Evolutionary conservation across 768 basidiomycete species (phyloP).

Genomic region (Suillus plorans): DNA sequence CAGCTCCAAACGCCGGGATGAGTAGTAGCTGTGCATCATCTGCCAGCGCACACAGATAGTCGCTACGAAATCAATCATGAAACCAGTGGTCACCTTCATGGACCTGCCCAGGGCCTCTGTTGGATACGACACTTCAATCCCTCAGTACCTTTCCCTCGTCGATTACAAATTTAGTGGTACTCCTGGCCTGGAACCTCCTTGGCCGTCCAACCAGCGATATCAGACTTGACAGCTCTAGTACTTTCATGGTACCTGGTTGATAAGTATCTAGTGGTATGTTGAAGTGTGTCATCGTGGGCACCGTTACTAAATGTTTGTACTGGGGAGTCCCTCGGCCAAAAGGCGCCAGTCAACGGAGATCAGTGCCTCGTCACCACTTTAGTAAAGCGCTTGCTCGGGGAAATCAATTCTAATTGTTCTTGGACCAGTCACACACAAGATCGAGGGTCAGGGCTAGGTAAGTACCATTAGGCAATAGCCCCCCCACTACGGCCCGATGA

Average conservation of each 20-base stretch:
- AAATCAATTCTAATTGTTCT: neutral
- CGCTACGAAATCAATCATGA: neutral
- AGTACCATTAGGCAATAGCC: neutral
- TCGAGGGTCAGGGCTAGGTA: neutral
- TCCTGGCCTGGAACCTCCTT: neutral
- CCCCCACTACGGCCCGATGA: conserved; percentile 1
- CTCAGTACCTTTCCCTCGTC: neutral
- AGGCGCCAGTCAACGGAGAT: neutral
- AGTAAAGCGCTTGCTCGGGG: neutral
- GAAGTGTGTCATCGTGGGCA: neutral
- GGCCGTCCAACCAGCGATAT: neutral
- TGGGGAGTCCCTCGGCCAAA: neutral
- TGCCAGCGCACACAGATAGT: neutral
- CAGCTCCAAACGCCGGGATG: neutral
- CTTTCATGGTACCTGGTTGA: neutral
- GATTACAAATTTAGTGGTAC: neutral
- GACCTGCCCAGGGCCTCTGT: neutral
- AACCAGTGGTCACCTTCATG: neutral
- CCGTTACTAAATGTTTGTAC: neutral
- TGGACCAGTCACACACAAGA: neutral
- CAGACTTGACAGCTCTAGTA: neutral
- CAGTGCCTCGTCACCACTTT: neutral
- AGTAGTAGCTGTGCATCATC: neutral
- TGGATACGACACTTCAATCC: neutral
- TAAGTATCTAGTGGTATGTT: neutral